Conservation (phyloP, 257 asterid species). For the Solanum okadae region DNA sequence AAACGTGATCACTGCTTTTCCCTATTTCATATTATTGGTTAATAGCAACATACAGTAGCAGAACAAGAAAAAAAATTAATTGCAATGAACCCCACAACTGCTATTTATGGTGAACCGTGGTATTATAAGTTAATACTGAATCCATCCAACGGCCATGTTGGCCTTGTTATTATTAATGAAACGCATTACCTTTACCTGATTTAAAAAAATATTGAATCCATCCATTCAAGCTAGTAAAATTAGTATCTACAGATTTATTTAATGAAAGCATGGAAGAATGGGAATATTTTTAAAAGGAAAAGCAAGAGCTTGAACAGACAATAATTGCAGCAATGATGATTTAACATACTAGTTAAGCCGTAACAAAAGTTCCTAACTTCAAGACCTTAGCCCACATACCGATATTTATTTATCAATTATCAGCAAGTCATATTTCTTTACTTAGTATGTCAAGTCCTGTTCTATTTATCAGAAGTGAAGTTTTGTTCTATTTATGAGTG, state of each 20-base stretch:
- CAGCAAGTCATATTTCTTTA: background rate
- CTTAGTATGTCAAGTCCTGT: background rate
- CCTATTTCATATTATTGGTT: conserved; percentile 27
- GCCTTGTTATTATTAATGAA: background rate
- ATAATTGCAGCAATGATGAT: background rate
- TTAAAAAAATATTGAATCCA: background rate
- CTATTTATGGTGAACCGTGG: background rate
- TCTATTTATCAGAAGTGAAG: background rate
- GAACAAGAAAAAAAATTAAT: background rate
- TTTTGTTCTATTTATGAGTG: background rate
- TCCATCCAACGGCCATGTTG: background rate
- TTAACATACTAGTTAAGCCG: background rate
- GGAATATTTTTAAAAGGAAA: background rate
- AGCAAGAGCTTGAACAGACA: background rate
- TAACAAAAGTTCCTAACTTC: background rate
- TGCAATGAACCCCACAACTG: background rate
- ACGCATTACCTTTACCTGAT: background rate
- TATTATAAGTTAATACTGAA: background rate
- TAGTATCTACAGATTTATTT: background rate
- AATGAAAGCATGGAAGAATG: background rate
- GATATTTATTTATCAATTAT: background rate
- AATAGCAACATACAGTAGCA: background rate
- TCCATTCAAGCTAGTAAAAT: background rate
- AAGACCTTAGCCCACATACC: background rate
- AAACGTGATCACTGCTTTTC: conserved; percentile 79